These are phyloP conservation scores for Trichomonascaceae sp. DNA, from an alignment of 1,139 yeast genomes.

Conservation along the genomic window DNA sequence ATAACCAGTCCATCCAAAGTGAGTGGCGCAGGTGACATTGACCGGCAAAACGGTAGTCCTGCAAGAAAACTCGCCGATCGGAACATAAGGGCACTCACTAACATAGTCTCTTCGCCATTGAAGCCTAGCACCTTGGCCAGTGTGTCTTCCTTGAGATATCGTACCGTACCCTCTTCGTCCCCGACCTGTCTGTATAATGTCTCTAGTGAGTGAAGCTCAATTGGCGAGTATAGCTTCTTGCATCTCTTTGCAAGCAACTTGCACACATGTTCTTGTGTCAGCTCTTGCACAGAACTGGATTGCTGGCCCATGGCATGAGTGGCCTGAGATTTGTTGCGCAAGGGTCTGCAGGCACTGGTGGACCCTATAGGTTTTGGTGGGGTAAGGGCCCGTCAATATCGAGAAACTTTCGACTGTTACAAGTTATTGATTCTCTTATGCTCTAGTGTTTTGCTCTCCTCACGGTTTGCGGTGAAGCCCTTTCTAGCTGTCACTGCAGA, in stretches of 20 bases:
- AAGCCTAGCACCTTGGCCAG: slow-evolving; percentile 12
- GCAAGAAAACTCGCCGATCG: slow-evolving; percentile 26
- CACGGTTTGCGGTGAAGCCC: too few species aligned
- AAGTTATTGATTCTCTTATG: too few species aligned
- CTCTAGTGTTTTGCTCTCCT: too few species aligned
- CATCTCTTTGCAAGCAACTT: slow-evolving; percentile 26
- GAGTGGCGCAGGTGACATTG: slow-evolving; percentile 23
- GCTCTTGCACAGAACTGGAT: slow-evolving; percentile 6
- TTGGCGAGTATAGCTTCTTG: slow-evolving; percentile 25
- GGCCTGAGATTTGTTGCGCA: too few species aligned
- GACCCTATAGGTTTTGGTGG: too few species aligned
- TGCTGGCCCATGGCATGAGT: slow-evolving; percentile 9
- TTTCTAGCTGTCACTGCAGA: too few species aligned
- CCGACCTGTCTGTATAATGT: slow-evolving; percentile 6
- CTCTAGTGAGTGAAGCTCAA: slow-evolving; percentile 30
- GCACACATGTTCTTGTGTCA: slow-evolving; percentile 23
- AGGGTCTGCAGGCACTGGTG: too few species aligned
- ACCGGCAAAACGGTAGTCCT: slow-evolving; percentile 33
- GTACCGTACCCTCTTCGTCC: background rate
- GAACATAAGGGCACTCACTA: slow-evolving; percentile 23
- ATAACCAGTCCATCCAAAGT: slow-evolving; percentile 33
- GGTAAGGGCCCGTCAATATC: too few species aligned
- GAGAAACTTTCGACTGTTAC: too few species aligned
- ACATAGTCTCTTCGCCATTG: slow-evolving; percentile 20
- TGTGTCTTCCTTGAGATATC: background rate